A percentile compares a stretch with the other conserved stretches of the same genome.
Conservation (phyloP, 306 rosid species). For the Mimosa bimucronata region DNA sequence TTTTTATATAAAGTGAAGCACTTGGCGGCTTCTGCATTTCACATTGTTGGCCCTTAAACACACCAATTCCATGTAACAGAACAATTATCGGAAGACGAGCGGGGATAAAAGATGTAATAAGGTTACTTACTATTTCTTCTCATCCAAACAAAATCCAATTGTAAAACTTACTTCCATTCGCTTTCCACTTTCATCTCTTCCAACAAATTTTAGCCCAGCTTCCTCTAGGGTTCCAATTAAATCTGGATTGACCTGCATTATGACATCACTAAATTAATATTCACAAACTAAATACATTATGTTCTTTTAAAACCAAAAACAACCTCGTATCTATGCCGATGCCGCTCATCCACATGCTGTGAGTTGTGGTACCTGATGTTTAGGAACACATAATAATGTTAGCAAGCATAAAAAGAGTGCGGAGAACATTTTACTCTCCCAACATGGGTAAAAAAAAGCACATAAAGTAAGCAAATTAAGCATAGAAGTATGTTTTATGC, state of each 20-base stretch:
- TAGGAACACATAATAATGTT: constrained; percentile 27
- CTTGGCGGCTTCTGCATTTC: neutral
- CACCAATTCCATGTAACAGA: neutral
- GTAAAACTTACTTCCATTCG: constrained; percentile 85
- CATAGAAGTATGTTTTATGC: neutral
- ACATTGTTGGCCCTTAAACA: neutral
- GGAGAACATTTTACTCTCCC: constrained; percentile 9
- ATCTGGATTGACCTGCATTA: constrained; percentile 88
- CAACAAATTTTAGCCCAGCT: constrained; percentile 89
- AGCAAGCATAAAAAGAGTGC: constrained; percentile 31
- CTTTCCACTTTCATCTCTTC: constrained; percentile 92
- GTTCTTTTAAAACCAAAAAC: constrained; percentile 12
- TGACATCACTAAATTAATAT: constrained; percentile 30
- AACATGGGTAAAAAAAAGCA: neutral
- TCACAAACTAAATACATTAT: constrained; percentile 29
- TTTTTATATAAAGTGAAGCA: too few species aligned
- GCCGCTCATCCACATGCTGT: constrained; percentile 87
- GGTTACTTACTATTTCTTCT: constrained; percentile 17
- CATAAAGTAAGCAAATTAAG: neutral
- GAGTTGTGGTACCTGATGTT: constrained; percentile 77
- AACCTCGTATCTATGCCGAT: constrained; percentile 99
- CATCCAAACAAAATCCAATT: constrained; percentile 28
- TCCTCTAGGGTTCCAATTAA: constrained; percentile 72
- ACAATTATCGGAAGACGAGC: neutral
- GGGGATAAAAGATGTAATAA: neutral